These are phyloP conservation scores for Cyamopsis tetragonoloba DNA, from an alignment of 306 rosid genomes.

Conservation along the genomic window DNA sequence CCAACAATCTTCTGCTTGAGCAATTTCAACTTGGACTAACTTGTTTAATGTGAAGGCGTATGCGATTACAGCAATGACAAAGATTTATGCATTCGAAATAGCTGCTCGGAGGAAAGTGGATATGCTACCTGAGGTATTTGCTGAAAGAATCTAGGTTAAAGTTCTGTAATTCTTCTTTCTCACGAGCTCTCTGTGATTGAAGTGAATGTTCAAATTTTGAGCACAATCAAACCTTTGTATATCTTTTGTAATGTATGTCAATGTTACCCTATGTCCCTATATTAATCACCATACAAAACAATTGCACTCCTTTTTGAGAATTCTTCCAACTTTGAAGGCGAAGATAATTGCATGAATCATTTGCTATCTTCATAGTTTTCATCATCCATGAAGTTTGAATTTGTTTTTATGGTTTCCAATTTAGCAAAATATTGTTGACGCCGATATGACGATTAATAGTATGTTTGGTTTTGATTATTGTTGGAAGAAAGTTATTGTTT, in stretches of 20 bases:
- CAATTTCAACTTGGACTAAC: conserved; percentile 20
- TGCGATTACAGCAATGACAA: conserved; percentile 82
- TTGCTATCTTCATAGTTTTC: background rate
- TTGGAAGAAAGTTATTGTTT: background rate
- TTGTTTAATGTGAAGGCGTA: conserved; percentile 62
- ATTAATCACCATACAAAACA: background rate
- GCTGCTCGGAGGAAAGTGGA: conserved; percentile 74
- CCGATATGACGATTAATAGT: background rate
- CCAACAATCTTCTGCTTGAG: background rate
- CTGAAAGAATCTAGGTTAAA: background rate
- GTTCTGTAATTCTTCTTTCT: background rate
- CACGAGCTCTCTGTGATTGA: background rate
- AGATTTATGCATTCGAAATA: conserved; percentile 77
- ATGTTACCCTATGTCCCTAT: background rate
- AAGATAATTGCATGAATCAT: background rate
- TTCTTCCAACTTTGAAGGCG: background rate
- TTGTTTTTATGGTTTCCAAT: background rate
- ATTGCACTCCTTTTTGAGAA: background rate
- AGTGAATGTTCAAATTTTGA: conserved; percentile 7
- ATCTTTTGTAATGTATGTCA: background rate
- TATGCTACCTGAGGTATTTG: conserved; percentile 75
- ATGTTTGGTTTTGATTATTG: background rate
- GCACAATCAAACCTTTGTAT: background rate
- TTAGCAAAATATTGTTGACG: background rate
- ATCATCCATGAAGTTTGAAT: background rate